Conservation (phyloP, 495 filamentous ascomycete species). For the Cladorrhinum samala region DNA sequence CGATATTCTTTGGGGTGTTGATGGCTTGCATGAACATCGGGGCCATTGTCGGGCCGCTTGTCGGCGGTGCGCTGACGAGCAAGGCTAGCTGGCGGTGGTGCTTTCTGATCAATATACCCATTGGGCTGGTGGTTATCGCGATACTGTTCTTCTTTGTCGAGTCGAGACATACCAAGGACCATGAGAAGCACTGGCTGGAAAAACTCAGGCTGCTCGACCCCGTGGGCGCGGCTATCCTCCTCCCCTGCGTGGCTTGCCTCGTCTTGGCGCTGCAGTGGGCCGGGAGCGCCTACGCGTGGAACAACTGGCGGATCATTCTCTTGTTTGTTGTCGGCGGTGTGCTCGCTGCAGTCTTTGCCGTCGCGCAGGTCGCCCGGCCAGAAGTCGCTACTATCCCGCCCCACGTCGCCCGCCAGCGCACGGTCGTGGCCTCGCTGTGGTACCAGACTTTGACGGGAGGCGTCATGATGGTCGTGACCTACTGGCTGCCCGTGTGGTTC, state of each 20-base stretch:
- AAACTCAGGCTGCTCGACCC: constrained; percentile 34
- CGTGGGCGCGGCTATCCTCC: constrained; percentile 36
- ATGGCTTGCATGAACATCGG: constrained; percentile 74
- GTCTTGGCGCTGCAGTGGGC: constrained; percentile 42
- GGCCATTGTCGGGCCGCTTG: constrained; percentile 29
- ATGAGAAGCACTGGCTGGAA: constrained; percentile 12
- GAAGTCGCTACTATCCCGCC: too few relatives aligned
- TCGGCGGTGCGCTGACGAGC: constrained; percentile 47
- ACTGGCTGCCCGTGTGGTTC: too few relatives aligned
- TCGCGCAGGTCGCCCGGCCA: too few relatives aligned
- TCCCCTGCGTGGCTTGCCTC: constrained; percentile 32
- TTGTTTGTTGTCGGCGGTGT: constrained; percentile 29
- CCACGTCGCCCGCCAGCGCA: too few relatives aligned
- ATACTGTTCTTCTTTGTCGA: constrained; percentile 36
- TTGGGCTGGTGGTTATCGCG: constrained; percentile 25
- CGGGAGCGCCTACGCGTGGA: constrained; percentile 38
- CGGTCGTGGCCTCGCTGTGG: too few relatives aligned
- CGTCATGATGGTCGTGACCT: too few relatives aligned
- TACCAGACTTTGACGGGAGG: too few relatives aligned
- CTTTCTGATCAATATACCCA: constrained; percentile 42
- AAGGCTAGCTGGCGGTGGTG: constrained; percentile 40
- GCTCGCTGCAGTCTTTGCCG: too few relatives aligned
- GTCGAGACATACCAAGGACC: too few relatives aligned
- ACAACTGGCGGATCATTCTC: constrained; percentile 14
- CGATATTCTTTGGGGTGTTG: constrained; percentile 63